Conservation (phyloP, 306 rosid species). For the Lupinus albus region DNA sequence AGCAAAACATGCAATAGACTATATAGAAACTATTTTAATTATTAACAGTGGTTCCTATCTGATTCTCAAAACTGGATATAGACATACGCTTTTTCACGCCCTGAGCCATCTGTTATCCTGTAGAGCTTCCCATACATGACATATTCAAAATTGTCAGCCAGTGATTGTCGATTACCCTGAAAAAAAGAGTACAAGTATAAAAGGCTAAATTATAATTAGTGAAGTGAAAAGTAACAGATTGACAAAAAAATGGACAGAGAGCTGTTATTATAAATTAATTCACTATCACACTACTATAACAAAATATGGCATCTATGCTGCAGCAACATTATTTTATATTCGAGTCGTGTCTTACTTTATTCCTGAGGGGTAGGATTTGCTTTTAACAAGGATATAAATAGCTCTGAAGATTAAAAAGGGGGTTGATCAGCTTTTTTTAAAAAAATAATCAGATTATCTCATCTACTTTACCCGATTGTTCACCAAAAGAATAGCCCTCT, state of each 20-base stretch:
- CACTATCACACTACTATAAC: neutral
- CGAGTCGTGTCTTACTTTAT: neutral
- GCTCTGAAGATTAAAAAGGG: neutral
- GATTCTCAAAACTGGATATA: conserved; percentile 25
- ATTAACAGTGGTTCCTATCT: conserved; percentile 9
- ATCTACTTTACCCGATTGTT: neutral
- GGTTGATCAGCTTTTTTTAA: neutral
- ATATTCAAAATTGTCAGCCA: conserved; percentile 86
- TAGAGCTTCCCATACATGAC: conserved; percentile 93
- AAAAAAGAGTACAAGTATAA: conserved; percentile 10
- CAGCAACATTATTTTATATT: conserved; percentile 10
- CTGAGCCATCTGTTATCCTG: conserved; percentile 74
- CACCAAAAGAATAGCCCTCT: conserved; percentile 5
- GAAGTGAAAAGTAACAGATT: conserved; percentile 25
- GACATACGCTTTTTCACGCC: conserved; percentile 78
- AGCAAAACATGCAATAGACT: neutral
- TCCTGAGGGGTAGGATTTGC: neutral
- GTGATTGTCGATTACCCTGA: conserved; percentile 70
- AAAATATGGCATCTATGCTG: neutral
- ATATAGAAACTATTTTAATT: conserved; percentile 8
- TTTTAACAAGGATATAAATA: neutral
- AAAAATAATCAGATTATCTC: neutral
- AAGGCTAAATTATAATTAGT: conserved; percentile 12
- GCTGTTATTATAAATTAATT: too few species aligned
- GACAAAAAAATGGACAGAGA: neutral